phyloP scores from a whole-genome alignment of 1,284 basidiomycete species.

The Hemileccinum hortonii region DNA sequence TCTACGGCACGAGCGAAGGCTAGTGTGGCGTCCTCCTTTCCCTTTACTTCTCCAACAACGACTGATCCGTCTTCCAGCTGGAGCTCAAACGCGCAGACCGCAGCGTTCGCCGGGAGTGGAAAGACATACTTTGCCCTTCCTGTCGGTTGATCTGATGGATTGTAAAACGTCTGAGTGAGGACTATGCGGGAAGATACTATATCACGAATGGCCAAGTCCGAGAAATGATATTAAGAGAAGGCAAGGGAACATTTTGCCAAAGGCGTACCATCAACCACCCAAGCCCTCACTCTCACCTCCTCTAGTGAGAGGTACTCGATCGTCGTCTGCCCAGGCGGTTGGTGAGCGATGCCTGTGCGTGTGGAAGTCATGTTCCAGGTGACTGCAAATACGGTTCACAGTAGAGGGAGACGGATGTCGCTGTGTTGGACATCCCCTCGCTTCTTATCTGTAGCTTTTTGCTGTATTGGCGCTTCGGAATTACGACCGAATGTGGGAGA shows the following conservation, averaged over 20 bases:
- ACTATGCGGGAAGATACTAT: constrained; percentile 51
- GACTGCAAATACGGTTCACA: not conserved
- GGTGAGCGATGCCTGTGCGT: constrained; percentile 41
- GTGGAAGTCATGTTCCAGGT: constrained; percentile 15
- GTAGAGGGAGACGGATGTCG: not conserved
- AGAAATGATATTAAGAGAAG: not conserved
- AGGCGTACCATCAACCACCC: constrained; percentile 48
- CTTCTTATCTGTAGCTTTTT: constrained; percentile 18
- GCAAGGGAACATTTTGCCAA: not conserved
- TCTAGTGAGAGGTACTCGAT: constrained; percentile 42
- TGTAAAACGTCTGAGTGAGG: constrained; percentile 49
- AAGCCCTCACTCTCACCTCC: constrained; percentile 40
- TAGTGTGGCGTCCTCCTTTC: constrained; percentile 44
- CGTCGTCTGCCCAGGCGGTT: constrained; percentile 21
- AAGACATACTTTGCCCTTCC: constrained; percentile 54
- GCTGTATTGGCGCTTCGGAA: constrained; percentile 5
- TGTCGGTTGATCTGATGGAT: constrained; percentile 38
- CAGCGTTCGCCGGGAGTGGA: constrained; percentile 55
- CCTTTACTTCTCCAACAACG: constrained; percentile 50
- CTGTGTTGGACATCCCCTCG: constrained; percentile 3
- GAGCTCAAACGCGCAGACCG: constrained; percentile 52
- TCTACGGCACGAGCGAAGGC: constrained; percentile 44
- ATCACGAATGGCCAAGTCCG: not conserved
- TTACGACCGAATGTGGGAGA: constrained; percentile 6
- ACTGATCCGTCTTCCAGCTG: constrained; percentile 39